Percentiles rank a stretch among this genome's conserved stretches.
Evolutionary conservation across 2,329 filamentous ascomycete species (phyloP).

Genomic region (Cladosporium sp.): DNA sequence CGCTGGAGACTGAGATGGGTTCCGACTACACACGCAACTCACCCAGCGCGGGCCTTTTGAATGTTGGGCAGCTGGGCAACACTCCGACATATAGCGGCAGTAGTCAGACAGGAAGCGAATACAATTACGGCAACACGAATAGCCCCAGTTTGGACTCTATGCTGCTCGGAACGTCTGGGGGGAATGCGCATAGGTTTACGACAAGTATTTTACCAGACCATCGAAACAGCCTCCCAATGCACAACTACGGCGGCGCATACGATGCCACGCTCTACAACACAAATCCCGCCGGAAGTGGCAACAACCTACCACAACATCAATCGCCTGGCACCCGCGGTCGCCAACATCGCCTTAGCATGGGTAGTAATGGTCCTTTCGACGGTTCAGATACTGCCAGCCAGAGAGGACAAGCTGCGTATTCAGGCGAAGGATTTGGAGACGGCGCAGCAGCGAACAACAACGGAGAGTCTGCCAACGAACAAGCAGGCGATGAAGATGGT

Average conservation of each 20-base stretch:
- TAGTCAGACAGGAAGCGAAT: conserved; percentile 27
- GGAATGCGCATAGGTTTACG: conserved; percentile 8
- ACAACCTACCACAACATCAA: conserved; percentile 2
- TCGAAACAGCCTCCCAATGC: conserved; percentile 1
- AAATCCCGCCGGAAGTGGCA: neutral
- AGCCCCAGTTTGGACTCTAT: conserved; percentile 20
- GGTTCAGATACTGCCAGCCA: conserved; percentile 9
- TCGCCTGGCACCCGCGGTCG: conserved; percentile 19
- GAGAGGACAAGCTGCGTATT: neutral
- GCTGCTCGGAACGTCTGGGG: conserved; percentile 13
- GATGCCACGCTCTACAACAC: conserved; percentile 1
- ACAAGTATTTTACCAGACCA: conserved; percentile 16
- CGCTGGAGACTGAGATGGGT: conserved; percentile 11
- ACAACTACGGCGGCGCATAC: conserved; percentile 13
- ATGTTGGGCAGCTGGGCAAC: conserved; percentile 18
- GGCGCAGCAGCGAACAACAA: conserved; percentile 12
- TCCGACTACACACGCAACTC: conserved; percentile 18
- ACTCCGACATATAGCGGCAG: conserved; percentile 22
- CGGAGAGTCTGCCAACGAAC: conserved; percentile 12
- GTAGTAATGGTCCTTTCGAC: conserved; percentile 23
- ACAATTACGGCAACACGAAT: conserved; percentile 24
- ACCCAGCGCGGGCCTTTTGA: conserved; percentile 20
- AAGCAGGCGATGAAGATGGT: conserved; percentile 4
- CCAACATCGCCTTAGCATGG: conserved; percentile 28
- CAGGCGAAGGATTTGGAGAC: conserved; percentile 11